phyloP scores from a whole-genome alignment of 2,329 filamentous ascomycete species.

The Camptophora hylomeconis region DNA sequence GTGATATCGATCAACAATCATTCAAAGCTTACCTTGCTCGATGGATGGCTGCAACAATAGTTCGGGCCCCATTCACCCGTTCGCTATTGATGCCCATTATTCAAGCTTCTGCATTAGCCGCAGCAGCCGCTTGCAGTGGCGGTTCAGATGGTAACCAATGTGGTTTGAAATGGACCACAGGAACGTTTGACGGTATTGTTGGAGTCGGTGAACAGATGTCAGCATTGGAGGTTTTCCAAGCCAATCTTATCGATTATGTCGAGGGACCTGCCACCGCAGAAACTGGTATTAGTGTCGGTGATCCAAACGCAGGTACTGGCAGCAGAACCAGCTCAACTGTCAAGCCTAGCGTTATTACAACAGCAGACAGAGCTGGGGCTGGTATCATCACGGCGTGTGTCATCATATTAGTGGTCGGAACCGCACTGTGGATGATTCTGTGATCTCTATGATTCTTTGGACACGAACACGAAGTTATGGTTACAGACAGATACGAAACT shows the following conservation, averaged over 20 bases:
- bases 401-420: constrained; percentile 13
- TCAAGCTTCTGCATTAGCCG: constrained; percentile 38
- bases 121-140: constrained; percentile 41
- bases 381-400: constrained; percentile 21
- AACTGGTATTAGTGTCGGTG: constrained; percentile 42
- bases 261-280: constrained; percentile 30
- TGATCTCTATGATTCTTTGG: too few species aligned
- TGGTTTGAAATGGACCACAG: constrained; percentile 27
- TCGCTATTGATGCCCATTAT: constrained; percentile 40
- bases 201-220: constrained; percentile 30
- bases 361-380: constrained; percentile 25
- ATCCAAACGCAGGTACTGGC: constrained; percentile 28
- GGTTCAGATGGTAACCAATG: constrained; percentile 31
- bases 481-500: too few species aligned
- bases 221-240: constrained; percentile 45
- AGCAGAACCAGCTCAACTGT: constrained; percentile 12
- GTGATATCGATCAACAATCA: constrained; percentile 50
- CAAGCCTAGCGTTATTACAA: constrained; percentile 18
- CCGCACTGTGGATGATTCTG: constrained; percentile 16
- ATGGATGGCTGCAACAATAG: constrained; percentile 44
- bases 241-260: constrained; percentile 32
- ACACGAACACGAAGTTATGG: too few species aligned
- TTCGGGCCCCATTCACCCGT: constrained; percentile 45
- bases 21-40: constrained; percentile 55
- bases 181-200: constrained; percentile 23